Evolutionary conservation across 768 basidiomycete genomes (phyloP).

Genomic region (Pulveroboletus sp.): DNA sequence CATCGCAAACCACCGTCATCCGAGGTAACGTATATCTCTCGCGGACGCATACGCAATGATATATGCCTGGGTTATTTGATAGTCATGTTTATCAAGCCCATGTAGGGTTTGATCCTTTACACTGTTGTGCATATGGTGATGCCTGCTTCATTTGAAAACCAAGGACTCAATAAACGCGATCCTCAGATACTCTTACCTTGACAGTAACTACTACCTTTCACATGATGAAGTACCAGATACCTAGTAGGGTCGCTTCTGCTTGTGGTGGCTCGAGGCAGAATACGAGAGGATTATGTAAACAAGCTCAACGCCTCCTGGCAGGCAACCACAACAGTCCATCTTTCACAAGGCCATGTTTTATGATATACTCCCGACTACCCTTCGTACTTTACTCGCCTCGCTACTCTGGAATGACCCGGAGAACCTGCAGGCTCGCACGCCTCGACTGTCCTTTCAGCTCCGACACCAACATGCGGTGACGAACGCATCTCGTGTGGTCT

Average conservation of each 20-base stretch:
- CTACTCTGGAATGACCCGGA: slow-evolving; percentile 35
- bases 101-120: no score
- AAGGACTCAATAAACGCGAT: background rate
- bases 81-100: no score
- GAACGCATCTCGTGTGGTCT: slow-evolving; percentile 53
- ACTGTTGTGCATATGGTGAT: background rate
- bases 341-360: slow-evolving; percentile 15
- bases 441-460: slow-evolving; percentile 54
- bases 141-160: background rate
- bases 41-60: background rate
- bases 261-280: background rate
- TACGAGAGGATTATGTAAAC: slow-evolving; percentile 14
- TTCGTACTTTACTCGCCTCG: slow-evolving; percentile 42
- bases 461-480: slow-evolving; percentile 63
- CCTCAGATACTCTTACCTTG: background rate
- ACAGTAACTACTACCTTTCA: background rate
- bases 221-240: background rate
- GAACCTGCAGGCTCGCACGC: slow-evolving; percentile 28
- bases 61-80: background rate
- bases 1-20: background rate
- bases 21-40: background rate
- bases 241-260: background rate
- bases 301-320: background rate
- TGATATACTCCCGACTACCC: slow-evolving; percentile 35
- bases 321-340: background rate